Conservation (phyloP, 2,329 filamentous ascomycete genomes). For the Cladosporium sp. region DNA sequence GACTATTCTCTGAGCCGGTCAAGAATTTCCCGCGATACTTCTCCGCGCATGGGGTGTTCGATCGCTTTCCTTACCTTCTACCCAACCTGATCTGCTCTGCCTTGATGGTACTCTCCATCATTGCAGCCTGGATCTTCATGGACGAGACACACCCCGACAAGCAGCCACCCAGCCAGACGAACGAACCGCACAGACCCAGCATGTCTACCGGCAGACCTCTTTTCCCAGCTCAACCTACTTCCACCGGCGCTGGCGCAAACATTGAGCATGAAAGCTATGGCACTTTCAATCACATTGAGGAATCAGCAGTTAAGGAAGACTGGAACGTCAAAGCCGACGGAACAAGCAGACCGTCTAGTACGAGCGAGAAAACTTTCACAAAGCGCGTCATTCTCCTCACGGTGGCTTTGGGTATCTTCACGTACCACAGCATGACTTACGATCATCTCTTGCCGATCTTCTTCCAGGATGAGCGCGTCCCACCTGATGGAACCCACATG, state of each 20-base stretch:
- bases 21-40: conserved; percentile 69
- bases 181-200: conserved; percentile 22
- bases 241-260: conserved; percentile 66
- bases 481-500: conserved; percentile 34
- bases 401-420: conserved; percentile 81
- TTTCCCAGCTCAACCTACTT: conserved; percentile 26
- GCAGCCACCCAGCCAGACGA: conserved; percentile 49
- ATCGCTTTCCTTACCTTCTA: conserved; percentile 77
- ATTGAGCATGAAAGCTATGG: conserved; percentile 64
- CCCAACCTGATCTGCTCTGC: conserved; percentile 81
- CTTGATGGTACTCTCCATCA: conserved; percentile 72
- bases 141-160: conserved; percentile 88
- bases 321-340: conserved; percentile 52
- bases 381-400: conserved; percentile 70
- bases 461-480: conserved; percentile 68
- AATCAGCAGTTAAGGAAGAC: conserved; percentile 48
- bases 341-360: conserved; percentile 28
- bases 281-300: conserved; percentile 43
- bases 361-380: conserved; percentile 50
- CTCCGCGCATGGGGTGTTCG: conserved; percentile 65
- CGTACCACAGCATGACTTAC: conserved; percentile 93
- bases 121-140: conserved; percentile 74
- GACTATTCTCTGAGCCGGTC: conserved; percentile 76
- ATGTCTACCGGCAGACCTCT: conserved; percentile 9
- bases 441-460: conserved; percentile 92